phyloP scores from a whole-genome alignment of 495 filamentous ascomycete genomes.

The Cairneyella variabilis region DNA sequence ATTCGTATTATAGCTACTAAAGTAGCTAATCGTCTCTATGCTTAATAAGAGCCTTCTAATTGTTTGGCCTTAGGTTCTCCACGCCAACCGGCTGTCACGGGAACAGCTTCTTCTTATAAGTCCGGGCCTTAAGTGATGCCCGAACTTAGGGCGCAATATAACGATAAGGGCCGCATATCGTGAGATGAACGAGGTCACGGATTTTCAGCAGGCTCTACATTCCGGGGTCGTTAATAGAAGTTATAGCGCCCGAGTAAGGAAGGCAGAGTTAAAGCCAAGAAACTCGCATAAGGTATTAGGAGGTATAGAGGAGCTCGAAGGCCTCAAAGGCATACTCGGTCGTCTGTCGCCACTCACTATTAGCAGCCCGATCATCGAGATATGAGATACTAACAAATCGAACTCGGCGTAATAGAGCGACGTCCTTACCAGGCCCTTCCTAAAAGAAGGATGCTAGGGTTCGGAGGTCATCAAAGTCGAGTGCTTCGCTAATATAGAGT shows the following conservation, averaged over 20 bases:
- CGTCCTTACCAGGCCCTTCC: neutral
- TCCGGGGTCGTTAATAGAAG: constrained; percentile 14
- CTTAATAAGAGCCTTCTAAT: constrained; percentile 7
- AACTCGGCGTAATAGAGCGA: neutral
- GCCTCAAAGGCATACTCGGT: constrained; percentile 11
- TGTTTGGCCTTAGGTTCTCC: constrained; percentile 8
- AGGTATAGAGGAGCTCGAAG: constrained; percentile 13
- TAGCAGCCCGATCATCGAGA: neutral
- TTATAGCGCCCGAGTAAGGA: constrained; percentile 8
- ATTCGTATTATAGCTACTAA: constrained; percentile 16
- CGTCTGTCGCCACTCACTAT: neutral
- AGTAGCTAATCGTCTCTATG: too few species aligned
- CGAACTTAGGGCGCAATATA: constrained; percentile 7
- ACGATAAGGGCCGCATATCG: constrained; percentile 6
- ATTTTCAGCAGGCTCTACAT: constrained; percentile 16
- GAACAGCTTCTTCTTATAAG: constrained; percentile 13
- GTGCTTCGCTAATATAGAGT: constrained; percentile 5
- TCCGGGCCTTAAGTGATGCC: constrained; percentile 7
- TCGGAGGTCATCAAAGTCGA: constrained; percentile 5
- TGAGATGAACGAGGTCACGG: constrained; percentile 7
- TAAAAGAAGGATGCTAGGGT: constrained; percentile 7
- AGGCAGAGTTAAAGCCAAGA: constrained; percentile 16
- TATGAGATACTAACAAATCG: constrained; percentile 2
- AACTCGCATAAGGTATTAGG: constrained; percentile 13
- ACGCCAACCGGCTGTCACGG: constrained; percentile 11